Evolutionary conservation across 2,329 filamentous ascomycete genomes (phyloP), one percentile per base, ranked within the genome.

Genomic region (Aphanocladium album): DNA sequence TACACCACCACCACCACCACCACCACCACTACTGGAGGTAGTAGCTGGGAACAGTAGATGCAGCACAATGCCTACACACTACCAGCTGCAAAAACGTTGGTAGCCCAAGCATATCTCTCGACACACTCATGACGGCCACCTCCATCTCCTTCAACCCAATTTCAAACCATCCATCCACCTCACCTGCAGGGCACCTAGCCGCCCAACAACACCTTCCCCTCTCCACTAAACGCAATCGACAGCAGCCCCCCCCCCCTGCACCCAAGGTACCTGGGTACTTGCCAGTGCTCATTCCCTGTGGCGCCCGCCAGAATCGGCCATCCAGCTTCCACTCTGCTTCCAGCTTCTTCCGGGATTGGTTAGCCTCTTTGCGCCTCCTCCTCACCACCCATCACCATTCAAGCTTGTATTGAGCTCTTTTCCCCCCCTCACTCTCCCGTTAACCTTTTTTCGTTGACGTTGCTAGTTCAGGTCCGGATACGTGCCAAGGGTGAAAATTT

Each of bases 281-380:
- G 41, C 8, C 21, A 11, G 49, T 2, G 49, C 30, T 30, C 50
- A 39, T 2, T 30, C 23, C 11, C 27, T 57, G 45, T 57, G 55
- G 55, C 45, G 55, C 46, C 45, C 21, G 43, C 55, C 55, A 43
- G 56, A 50, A 51, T 50, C 55, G 45, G 21, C 46, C 27, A 9
- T 39, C 25, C 39, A 19, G 37, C 52, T 45, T 19, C 39, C n/a
- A 16, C 39, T 17, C 39, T 43, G 39, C 30, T 39, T 21, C 33
- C 55, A 23, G 46, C 12, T 14, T 23, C n/a, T 37, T 50, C 56
- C 56, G 56, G 56, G 46, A 58, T 51, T 58, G 56, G 56, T 17
- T 39, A 57, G 43, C 23, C 46, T 25, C 25, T 6, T 33, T 49
- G 30, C 16, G 33, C 33, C 23, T 25, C n/a, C 30, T 52, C 35